These are phyloP conservation scores for Neltuma alba DNA, from an alignment of 306 rosid genomes.

Conservation along the genomic window DNA sequence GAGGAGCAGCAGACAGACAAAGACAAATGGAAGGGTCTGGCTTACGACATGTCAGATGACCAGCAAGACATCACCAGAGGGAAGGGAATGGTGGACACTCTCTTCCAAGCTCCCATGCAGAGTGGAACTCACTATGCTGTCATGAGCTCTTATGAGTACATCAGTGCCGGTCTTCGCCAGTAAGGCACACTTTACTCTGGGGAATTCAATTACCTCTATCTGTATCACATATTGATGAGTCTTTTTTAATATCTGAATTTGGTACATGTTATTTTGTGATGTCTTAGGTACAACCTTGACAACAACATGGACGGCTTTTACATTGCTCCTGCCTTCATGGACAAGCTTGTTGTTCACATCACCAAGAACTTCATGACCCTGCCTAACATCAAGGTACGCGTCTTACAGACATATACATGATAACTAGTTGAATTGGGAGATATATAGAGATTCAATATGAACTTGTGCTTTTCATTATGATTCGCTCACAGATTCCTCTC, in stretches of 20 bases:
- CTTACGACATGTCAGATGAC: conserved; percentile 73
- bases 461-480: not conserved
- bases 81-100: conserved; percentile 89
- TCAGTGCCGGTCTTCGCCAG: conserved; percentile 77
- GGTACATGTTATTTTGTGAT: not conserved
- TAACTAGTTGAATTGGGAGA: no score
- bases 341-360: conserved; percentile 77
- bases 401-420: not conserved
- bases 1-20: conserved; percentile 67
- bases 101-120: conserved; percentile 65
- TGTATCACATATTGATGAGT: no score
- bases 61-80: conserved; percentile 89
- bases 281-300: conserved; percentile 57
- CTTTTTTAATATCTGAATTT: no score
- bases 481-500: conserved; percentile 66
- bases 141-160: conserved; percentile 75
- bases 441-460: not conserved
- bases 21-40: conserved; percentile 83
- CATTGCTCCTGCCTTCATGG: conserved; percentile 88
- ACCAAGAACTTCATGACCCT: conserved; percentile 73
- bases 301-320: conserved; percentile 75
- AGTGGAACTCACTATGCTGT: conserved; percentile 79
- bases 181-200: conserved; percentile 34
- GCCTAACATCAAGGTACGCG: conserved; percentile 66
- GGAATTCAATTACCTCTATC: no score